Evolutionary conservation across 2,329 filamentous ascomycete species (phyloP).

Genomic region (Aureobasidium mangrovei): DNA sequence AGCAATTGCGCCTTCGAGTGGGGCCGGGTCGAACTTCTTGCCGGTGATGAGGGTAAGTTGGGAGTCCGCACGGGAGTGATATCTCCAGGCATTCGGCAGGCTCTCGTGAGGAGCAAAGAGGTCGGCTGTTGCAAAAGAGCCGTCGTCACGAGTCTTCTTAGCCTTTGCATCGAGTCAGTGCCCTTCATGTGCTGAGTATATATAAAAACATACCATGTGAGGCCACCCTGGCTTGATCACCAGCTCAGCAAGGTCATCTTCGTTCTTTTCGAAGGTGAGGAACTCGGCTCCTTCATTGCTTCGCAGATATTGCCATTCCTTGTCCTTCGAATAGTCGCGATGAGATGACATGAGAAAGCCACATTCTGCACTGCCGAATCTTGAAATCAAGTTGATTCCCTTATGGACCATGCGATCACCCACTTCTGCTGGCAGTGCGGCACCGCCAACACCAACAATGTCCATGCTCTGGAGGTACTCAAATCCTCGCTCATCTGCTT

Average conservation of each 20-base stretch:
- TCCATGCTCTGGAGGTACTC: slow-evolving; percentile 43
- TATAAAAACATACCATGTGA: slow-evolving; percentile 31
- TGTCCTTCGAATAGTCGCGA: slow-evolving; percentile 45
- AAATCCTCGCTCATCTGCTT: slow-evolving; percentile 36
- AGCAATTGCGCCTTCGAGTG: slow-evolving; percentile 48
- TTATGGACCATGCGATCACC: slow-evolving; percentile 45
- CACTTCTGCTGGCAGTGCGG: slow-evolving; percentile 44
- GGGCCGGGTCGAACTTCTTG: slow-evolving; percentile 60
- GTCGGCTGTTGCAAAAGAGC: slow-evolving; percentile 55
- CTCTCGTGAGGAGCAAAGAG: slow-evolving; percentile 49
- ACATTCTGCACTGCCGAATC: slow-evolving; percentile 58
- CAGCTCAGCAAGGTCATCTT: slow-evolving; percentile 43
- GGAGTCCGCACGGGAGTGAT: slow-evolving; percentile 53
- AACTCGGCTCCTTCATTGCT: slow-evolving; percentile 27
- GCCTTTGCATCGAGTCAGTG: slow-evolving; percentile 23
- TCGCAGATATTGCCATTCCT: slow-evolving; percentile 54
- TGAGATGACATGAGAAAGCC: slow-evolving; percentile 57
- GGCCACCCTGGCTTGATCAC: slow-evolving; percentile 51
- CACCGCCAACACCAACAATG: slow-evolving; percentile 56
- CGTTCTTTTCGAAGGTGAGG: slow-evolving; percentile 41
- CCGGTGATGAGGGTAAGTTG: slow-evolving; percentile 56
- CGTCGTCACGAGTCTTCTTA: slow-evolving; percentile 50
- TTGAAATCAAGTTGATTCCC: slow-evolving; percentile 49
- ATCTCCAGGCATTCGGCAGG: slow-evolving; percentile 50
- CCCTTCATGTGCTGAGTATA: neutral